phyloP scores from a whole-genome alignment of 2,329 filamentous ascomycete genomes.

The Penicillium brasilianum region DNA sequence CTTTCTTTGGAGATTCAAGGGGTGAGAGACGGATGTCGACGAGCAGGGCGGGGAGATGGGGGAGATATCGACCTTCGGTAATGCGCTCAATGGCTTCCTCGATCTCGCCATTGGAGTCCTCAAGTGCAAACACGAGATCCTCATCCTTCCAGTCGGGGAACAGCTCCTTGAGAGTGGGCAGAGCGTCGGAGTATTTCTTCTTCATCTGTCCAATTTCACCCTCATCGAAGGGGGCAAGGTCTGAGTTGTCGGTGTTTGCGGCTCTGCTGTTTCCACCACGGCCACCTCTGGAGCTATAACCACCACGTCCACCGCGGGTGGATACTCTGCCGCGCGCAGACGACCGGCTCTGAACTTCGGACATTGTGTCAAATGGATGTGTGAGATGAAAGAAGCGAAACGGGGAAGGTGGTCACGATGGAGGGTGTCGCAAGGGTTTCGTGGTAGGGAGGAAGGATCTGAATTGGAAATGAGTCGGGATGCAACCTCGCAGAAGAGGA shows the following conservation, averaged over 20 bases:
- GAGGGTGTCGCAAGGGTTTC: slow-evolving; percentile 32
- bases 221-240: slow-evolving; percentile 72
- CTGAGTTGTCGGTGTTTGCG: slow-evolving; percentile 75
- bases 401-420: slow-evolving; percentile 34
- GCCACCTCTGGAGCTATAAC: slow-evolving; percentile 71
- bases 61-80: slow-evolving; percentile 50
- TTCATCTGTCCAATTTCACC: slow-evolving; percentile 91
- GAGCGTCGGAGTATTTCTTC: slow-evolving; percentile 81
- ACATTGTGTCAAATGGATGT: slow-evolving; percentile 68
- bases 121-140: slow-evolving; percentile 88
- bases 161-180: slow-evolving; percentile 84
- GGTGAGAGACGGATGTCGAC: neutral
- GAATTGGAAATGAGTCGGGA: slow-evolving; percentile 37
- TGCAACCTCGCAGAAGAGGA: slow-evolving; percentile 47
- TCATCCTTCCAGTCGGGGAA: slow-evolving; percentile 96
- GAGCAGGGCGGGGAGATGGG: neutral
- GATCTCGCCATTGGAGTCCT: slow-evolving; percentile 67
- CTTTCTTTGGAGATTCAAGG: neutral
- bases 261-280: slow-evolving; percentile 69
- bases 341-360: slow-evolving; percentile 87
- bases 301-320: slow-evolving; percentile 81
- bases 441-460: slow-evolving; percentile 35
- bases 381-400: slow-evolving; percentile 36
- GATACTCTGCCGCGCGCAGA: slow-evolving; percentile 88
- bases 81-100: slow-evolving; percentile 57